Percentiles rank a stretch among this genome's conserved stretches.
phyloP scores from a whole-genome alignment of 192 early-diverging fungal genomes.

The Gaertneriomyces sp. region DNA sequence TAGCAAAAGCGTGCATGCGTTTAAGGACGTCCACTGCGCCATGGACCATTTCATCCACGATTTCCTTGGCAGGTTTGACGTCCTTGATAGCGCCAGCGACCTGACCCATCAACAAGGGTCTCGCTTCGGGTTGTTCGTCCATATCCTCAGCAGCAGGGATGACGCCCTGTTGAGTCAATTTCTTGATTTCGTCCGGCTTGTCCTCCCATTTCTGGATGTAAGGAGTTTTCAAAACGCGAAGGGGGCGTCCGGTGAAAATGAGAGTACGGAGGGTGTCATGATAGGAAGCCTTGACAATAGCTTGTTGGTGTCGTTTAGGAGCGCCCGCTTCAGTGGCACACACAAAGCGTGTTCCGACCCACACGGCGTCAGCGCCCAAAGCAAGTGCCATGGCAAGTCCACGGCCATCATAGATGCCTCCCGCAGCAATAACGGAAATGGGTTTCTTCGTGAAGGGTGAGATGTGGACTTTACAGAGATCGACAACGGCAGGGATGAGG shows the following conservation, averaged over 20 bases:
- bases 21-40: constrained; percentile 34
- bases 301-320: constrained; percentile 40
- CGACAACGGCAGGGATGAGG: constrained; percentile 44
- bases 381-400: constrained; percentile 41
- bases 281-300: constrained; percentile 37
- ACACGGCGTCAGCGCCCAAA: constrained; percentile 44
- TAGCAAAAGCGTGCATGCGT: constrained; percentile 35
- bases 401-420: constrained; percentile 47
- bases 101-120: constrained; percentile 41
- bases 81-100: constrained; percentile 42
- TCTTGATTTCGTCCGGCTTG: constrained; percentile 31
- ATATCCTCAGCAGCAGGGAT: constrained; percentile 32
- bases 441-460: constrained; percentile 35
- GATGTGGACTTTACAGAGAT: constrained; percentile 41
- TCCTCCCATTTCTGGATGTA: constrained; percentile 34
- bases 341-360: constrained; percentile 49
- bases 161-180: constrained; percentile 27
- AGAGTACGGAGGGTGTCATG: constrained; percentile 43
- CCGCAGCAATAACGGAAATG: constrained; percentile 43
- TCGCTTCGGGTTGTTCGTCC: constrained; percentile 20
- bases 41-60: constrained; percentile 45
- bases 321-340: constrained; percentile 45
- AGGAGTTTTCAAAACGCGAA: constrained; percentile 37
- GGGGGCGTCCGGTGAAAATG: constrained; percentile 41
- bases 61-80: constrained; percentile 45